A percentile compares a stretch with the other conserved stretches of the same genome.
These are phyloP conservation scores for Sonneratia alba DNA, from an alignment of 345 rosid genomes.

Conservation along the genomic window DNA sequence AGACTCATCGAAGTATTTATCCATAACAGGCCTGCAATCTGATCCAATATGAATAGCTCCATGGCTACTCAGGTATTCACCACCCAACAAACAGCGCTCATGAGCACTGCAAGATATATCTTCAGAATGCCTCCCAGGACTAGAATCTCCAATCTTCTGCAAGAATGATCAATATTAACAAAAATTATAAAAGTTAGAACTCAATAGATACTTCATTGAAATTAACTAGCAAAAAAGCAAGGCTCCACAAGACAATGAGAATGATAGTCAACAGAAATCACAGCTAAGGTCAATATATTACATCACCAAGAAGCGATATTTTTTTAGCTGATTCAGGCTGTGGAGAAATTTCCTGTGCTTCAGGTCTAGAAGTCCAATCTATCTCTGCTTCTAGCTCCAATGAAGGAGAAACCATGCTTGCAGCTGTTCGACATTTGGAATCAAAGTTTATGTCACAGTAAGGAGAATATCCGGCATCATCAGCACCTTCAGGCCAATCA, in stretches of 20 bases:
- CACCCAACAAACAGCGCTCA: not conserved
- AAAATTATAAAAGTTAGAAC: not conserved
- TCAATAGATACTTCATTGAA: no score
- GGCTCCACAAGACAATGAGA: not conserved
- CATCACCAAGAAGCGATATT: conserved; percentile 30
- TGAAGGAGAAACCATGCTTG: not conserved
- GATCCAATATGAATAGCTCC: conserved; percentile 19
- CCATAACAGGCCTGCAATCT: conserved; percentile 19
- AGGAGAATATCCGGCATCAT: conserved; percentile 52
- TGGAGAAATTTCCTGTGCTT: not conserved
- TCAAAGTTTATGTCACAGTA: conserved; percentile 54
- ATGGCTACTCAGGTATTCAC: conserved; percentile 18
- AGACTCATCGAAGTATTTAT: conserved; percentile 68
- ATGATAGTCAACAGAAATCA: not conserved
- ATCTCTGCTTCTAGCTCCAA: not conserved
- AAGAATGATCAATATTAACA: not conserved
- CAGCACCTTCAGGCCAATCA: conserved; percentile 19
- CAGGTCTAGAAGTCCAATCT: conserved; percentile 5
- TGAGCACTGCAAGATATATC: not conserved
- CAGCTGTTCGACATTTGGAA: not conserved
- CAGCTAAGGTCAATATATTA: conserved; percentile 24
- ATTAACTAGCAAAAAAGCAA: not conserved
- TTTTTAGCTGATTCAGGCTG: conserved; percentile 26
- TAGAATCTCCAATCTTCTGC: conserved; percentile 35
- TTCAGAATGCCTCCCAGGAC: no score